Base-by-base conservation (phyloP, 176 grass and related monocot genomes). In the Ampelocalamus luodianensis region DNA sequence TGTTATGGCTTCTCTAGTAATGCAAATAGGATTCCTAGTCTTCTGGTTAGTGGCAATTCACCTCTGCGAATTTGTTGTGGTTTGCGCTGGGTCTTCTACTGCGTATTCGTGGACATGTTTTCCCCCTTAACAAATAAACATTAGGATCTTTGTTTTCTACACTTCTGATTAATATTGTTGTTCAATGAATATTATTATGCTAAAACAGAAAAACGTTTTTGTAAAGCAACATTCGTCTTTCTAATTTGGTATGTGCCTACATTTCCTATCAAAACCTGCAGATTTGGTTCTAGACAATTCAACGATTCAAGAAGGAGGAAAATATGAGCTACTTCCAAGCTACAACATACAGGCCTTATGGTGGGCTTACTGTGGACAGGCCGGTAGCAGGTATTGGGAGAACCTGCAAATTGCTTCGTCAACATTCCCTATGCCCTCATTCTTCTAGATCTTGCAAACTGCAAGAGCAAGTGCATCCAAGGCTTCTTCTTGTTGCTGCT, bases 311-410 rank as follows among this genome's bases (percentile, higher is more conserved):
- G 54, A 84, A 71, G 68, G 80, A 45, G 16, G 4, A 66, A 29
- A 82, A 74, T 50, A 92, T 94, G 92, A 94, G 72, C 76, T 87
- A 82, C 77, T 89, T 91, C 65, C 92, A 92, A 68, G 72, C 90
- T 80, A 84, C 89, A 68, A 71, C 78, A 18, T 81, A 85, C 70
- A 92, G 70, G 46, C 89, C 86, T 84, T 74, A 77, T 44, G 44
- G 64, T 76, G 60, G 14, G 43, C 72, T 86, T 43, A 36, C 43
- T 86, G 77, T 51, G 37, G 81, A 81, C 55, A 87, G 5, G 39
- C 80, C 80, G 50, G 67, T 78, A 59, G 56, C 48, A 68, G 82
- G 84, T 60, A 69, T 82, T 78, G 87, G 77, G 71, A 83, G 51
- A 51, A 73, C 58, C 6, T 77, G 8, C 9, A 71, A 68, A 77